Evolutionary conservation across 495 filamentous ascomycete genomes (phyloP), one percentile per base, ranked within the genome.

Genomic region (Chaetomium tenue): DNA sequence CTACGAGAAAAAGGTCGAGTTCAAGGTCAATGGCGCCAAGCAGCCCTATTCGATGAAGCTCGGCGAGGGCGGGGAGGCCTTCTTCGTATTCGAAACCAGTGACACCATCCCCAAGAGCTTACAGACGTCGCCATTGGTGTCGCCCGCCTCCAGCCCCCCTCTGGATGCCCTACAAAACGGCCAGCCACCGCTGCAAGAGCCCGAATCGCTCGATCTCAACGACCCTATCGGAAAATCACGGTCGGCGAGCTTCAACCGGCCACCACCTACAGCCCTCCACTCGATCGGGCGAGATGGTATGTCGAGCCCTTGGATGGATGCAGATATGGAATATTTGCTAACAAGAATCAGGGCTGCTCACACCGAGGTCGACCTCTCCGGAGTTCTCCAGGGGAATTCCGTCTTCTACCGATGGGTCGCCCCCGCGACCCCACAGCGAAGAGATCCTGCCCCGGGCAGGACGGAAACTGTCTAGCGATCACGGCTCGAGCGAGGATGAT

Each of bases 1-100:
- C 3, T 97, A 87, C 69, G 95, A 99, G 76, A 98, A 98, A 83
- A 99, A 99, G 86, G 92, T 98, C 70, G 93, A 97, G 77, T 99
- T 99, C 77, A 86, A 83, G 69, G 94, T 99, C 82, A 98, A 99
- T 83, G 88, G 89, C 67, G 77, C 83, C 58, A 94, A 92, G 78
- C 92, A 96, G 73, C 82, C 94, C 63, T 96, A 95, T 82, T 84
- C 94, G 20, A 98, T 99, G 94, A 99, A 99, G 76, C 83, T 99
- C 16, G 94, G 94, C 25, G 94, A 99, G 74, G 95, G 90, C 9
- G 94, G 94, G 40, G 95, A 99, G 77, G 94, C 94, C 6, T 98
- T 99, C 75, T 99, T 99, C 73, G 90, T 99, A 44, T 98, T 99
- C 72, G 93, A 97, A 77, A 98, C 94, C 5, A 89, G 86, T 22